Percentiles rank a stretch among this genome's conserved stretches.
phyloP scores from a whole-genome alignment of 192 early-diverging fungal genomes.

The Piromyces sp. region DNA sequence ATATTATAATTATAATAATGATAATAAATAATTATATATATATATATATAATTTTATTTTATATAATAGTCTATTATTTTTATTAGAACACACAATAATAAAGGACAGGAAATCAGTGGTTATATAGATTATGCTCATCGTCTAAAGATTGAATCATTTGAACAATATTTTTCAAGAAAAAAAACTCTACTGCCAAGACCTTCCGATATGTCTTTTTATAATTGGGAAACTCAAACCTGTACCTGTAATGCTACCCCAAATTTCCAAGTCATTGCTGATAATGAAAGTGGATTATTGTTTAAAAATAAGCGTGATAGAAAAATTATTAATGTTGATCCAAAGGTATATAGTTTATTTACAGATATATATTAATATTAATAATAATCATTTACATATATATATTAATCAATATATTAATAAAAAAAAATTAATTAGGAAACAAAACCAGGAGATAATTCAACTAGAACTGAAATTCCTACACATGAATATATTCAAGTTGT shows the following conservation, averaged over 20 bases:
- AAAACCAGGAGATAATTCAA: slow-evolving; percentile 42
- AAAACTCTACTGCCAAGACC: slow-evolving; percentile 25
- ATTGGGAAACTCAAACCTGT: slow-evolving; percentile 50
- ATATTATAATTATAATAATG: too few relatives aligned
- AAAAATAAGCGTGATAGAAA: slow-evolving; percentile 47
- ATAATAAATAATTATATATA: too few relatives aligned
- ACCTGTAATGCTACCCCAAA: slow-evolving; percentile 42
- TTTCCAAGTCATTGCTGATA: slow-evolving; percentile 49
- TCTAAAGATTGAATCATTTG: slow-evolving; percentile 42
- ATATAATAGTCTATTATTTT: slow-evolving; percentile 23
- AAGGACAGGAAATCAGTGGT: slow-evolving; percentile 35
- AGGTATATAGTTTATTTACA: slow-evolving; percentile 7
- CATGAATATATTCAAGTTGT: slow-evolving; percentile 43
- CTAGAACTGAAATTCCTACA: slow-evolving; percentile 22
- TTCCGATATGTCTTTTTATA: slow-evolving; percentile 43
- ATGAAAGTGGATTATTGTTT: slow-evolving; percentile 42
- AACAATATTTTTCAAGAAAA: slow-evolving; percentile 27
- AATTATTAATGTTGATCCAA: slow-evolving; percentile 48
- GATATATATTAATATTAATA: too few relatives aligned
- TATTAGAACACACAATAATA: slow-evolving; percentile 29
- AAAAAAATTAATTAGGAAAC: slow-evolving; percentile 11
- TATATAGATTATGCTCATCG: slow-evolving; percentile 50
- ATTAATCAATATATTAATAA: not conserved
- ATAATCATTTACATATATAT: not conserved
- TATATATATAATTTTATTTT: not conserved